Percentiles rank a stretch among this genome's conserved stretches.
These are phyloP conservation scores for Helichrysum umbraculigerum DNA, from an alignment of 129 eudicot genomes.

Conservation along the genomic window DNA sequence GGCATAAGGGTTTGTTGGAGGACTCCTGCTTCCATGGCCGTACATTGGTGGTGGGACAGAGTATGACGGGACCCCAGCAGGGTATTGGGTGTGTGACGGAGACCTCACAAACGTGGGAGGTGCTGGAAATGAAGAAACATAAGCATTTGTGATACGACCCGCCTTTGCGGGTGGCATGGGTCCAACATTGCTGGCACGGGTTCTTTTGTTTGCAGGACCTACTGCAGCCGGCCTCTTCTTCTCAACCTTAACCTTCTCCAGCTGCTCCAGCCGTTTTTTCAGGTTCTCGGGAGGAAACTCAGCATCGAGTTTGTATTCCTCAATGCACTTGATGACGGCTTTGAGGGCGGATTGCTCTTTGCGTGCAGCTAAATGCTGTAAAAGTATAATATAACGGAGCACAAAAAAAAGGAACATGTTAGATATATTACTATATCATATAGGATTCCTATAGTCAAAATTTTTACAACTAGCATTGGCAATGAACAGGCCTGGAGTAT, in stretches of 20 bases:
- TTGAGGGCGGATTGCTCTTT: constrained; percentile 97
- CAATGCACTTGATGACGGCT: constrained; percentile 91
- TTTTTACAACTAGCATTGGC: too few species aligned
- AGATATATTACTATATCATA: not conserved
- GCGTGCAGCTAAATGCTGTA: constrained; percentile 87
- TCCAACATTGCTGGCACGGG: constrained; percentile 81
- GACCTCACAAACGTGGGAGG: constrained; percentile 64
- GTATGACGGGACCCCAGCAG: constrained; percentile 40
- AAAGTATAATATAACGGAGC: constrained; percentile 3
- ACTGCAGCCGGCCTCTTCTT: constrained; percentile 78
- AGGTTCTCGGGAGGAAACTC: constrained; percentile 87
- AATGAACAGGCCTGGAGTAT: not conserved
- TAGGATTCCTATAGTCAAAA: not conserved
- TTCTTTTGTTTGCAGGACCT: constrained; percentile 84
- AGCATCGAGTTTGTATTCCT: constrained; percentile 85
- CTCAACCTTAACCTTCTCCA: constrained; percentile 87
- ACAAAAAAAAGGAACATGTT: not conserved
- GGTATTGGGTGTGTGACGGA: constrained; percentile 78
- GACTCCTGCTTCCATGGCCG: constrained; percentile 68
- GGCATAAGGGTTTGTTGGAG: constrained; percentile 46
- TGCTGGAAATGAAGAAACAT: constrained; percentile 91
- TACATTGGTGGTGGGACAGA: constrained; percentile 56
- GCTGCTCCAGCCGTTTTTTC: constrained; percentile 89
- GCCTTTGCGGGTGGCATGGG: constrained; percentile 99
- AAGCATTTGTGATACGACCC: constrained; percentile 89